These are phyloP conservation scores for Wickerhamiella cacticola DNA, from an alignment of 805 yeast species.

Conservation along the genomic window DNA sequence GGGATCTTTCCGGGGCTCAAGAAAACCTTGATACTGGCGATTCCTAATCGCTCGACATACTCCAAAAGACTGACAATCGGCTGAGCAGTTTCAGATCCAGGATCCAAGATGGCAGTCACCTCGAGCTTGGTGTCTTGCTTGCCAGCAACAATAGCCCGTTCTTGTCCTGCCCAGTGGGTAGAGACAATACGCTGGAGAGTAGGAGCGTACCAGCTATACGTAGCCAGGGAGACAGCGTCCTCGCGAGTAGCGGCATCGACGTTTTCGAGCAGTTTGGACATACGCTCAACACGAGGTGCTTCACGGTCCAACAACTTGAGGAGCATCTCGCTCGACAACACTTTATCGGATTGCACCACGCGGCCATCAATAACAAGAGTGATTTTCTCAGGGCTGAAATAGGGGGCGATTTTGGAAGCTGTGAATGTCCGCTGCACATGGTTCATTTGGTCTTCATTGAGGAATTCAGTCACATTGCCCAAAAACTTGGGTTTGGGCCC, in stretches of 20 bases:
- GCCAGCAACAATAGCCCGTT: constrained; percentile 2
- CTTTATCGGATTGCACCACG: background rate
- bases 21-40: constrained; percentile 41
- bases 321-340: constrained; percentile 5
- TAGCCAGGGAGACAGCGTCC: background rate
- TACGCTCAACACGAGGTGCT: constrained; percentile 14
- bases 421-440: constrained; percentile 6
- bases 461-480: constrained; percentile 1
- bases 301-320: constrained; percentile 17
- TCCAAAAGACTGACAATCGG: constrained; percentile 38
- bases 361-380: constrained; percentile 20
- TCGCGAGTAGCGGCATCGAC: background rate
- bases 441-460: background rate
- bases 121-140: constrained; percentile 33
- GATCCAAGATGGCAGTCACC: constrained; percentile 54
- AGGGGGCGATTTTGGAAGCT: background rate
- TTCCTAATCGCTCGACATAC: constrained; percentile 24
- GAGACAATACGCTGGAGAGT: background rate
- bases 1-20: constrained; percentile 42
- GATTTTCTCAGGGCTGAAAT: constrained; percentile 1
- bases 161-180: constrained; percentile 6
- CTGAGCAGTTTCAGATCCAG: constrained; percentile 59
- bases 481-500: constrained; percentile 10
- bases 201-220: constrained; percentile 3
- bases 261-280: background rate